Percentiles rank a stretch among this genome's conserved stretches.
Evolutionary conservation across 2,329 filamentous ascomycete genomes (phyloP).

Genomic region (Pestalotiopsis sp.): DNA sequence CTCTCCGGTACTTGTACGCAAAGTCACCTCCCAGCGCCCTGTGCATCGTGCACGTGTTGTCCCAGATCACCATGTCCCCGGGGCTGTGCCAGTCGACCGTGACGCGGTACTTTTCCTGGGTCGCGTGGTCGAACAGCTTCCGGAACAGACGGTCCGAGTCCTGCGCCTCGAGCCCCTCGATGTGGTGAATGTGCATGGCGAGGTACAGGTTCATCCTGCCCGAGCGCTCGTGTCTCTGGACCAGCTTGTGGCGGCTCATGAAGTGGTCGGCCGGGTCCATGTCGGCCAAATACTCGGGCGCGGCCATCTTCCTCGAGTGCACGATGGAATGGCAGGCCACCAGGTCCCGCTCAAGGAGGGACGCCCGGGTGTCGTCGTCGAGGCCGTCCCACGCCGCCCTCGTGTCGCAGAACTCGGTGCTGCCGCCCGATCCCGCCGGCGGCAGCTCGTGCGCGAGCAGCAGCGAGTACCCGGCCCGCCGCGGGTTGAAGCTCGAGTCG

Average conservation of each 20-base stretch:
- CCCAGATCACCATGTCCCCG: constrained; percentile 22
- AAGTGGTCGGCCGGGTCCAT: constrained; percentile 30
- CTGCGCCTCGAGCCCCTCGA: constrained; percentile 36
- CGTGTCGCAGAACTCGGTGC: constrained; percentile 10
- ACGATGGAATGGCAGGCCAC: constrained; percentile 31
- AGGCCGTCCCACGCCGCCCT: constrained; percentile 15
- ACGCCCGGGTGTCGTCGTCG: background rate
- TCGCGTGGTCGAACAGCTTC: constrained; percentile 13
- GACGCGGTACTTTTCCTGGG: constrained; percentile 15
- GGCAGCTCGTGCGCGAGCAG: constrained; percentile 2
- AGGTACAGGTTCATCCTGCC: constrained; percentile 48
- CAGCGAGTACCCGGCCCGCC: constrained; percentile 8
- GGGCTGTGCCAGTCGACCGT: constrained; percentile 18
- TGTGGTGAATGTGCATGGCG: constrained; percentile 44
- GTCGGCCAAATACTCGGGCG: constrained; percentile 35
- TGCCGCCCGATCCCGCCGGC: background rate
- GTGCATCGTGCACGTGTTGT: constrained; percentile 20
- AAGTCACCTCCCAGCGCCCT: constrained; percentile 11
- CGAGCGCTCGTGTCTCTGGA: constrained; percentile 45
- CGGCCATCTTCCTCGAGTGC: constrained; percentile 36
- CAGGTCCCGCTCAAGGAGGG: background rate
- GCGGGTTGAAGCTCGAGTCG: constrained; percentile 13
- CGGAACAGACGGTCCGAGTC: constrained; percentile 34
- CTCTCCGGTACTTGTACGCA: constrained; percentile 1
- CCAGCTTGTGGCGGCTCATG: constrained; percentile 38